Percentiles rank a stretch among this genome's conserved stretches.
Evolutionary conservation across 495 filamentous ascomycete species (phyloP).

Genomic region (Penicillium maclennaniae): DNA sequence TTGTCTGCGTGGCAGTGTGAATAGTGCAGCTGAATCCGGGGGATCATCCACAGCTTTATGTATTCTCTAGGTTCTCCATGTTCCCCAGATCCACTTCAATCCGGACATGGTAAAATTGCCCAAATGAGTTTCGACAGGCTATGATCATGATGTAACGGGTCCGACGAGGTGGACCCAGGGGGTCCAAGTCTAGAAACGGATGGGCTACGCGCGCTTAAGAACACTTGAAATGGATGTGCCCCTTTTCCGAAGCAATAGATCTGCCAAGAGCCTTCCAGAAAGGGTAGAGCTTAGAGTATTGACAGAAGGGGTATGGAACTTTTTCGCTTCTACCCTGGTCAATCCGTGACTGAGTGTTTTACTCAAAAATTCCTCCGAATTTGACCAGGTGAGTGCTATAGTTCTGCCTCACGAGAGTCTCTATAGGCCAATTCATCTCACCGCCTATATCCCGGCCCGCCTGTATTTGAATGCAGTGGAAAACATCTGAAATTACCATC

Average conservation of each 20-base stretch:
- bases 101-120: not conserved
- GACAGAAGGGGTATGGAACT: constrained; percentile 2
- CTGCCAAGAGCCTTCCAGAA: not conserved
- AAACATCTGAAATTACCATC: no score
- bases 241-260: constrained; percentile 1
- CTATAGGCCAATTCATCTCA: not conserved
- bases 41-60: constrained; percentile 4
- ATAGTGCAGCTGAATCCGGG: not conserved
- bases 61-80: not conserved
- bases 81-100: constrained; percentile 4
- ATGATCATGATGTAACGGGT: constrained; percentile 11
- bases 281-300: not conserved
- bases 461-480: not conserved
- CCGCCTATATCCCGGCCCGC: not conserved
- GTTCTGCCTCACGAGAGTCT: not conserved
- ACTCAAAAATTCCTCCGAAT: not conserved
- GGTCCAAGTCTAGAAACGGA: constrained; percentile 5
- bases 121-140: constrained; percentile 3
- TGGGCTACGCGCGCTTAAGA: constrained; percentile 10
- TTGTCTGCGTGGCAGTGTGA: not conserved
- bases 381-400: not conserved
- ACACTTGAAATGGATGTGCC: constrained; percentile 2
- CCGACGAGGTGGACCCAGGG: not conserved
- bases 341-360: not conserved
- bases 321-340: not conserved